Evolutionary conservation across 768 basidiomycete genomes (phyloP).

Genomic region (Coprinopsis marcescibilis): DNA sequence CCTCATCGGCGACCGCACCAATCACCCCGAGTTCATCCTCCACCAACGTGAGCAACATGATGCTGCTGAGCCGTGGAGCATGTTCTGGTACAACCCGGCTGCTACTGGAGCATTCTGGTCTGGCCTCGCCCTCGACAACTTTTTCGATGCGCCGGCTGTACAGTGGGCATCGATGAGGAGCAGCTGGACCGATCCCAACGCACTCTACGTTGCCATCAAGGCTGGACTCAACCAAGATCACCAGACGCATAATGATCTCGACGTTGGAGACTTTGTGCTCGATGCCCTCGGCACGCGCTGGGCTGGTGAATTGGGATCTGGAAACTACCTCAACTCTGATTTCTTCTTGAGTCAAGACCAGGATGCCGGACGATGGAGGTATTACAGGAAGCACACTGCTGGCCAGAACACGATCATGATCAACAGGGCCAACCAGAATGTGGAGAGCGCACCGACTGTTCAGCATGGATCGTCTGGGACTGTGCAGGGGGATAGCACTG

Average conservation of each 20-base stretch:
- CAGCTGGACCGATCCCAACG: conserved; percentile 85
- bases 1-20: conserved; percentile 66
- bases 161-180: conserved; percentile 92
- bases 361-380: conserved; percentile 71
- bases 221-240: conserved; percentile 75
- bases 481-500: conserved; percentile 81
- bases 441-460: conserved; percentile 57
- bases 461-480: conserved; percentile 49
- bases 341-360: conserved; percentile 81
- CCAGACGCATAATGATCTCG: conserved; percentile 94
- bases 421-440: conserved; percentile 72
- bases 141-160: conserved; percentile 66
- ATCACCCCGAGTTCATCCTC: conserved; percentile 69
- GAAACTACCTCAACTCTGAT: conserved; percentile 62
- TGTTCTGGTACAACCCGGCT: conserved; percentile 90
- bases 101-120: conserved; percentile 91
- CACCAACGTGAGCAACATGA: conserved; percentile 90
- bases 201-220: conserved; percentile 85
- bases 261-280: conserved; percentile 91
- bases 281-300: conserved; percentile 92
- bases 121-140: conserved; percentile 70
- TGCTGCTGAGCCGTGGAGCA: conserved; percentile 76
- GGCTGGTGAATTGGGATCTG: conserved; percentile 92
- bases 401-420: conserved; percentile 94
- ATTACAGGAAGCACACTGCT: conserved; percentile 95